Evolutionary conservation across 345 rosid species (phyloP), one percentile per base, ranked within the genome.

Genomic region (Sonneratia caseolaris): DNA sequence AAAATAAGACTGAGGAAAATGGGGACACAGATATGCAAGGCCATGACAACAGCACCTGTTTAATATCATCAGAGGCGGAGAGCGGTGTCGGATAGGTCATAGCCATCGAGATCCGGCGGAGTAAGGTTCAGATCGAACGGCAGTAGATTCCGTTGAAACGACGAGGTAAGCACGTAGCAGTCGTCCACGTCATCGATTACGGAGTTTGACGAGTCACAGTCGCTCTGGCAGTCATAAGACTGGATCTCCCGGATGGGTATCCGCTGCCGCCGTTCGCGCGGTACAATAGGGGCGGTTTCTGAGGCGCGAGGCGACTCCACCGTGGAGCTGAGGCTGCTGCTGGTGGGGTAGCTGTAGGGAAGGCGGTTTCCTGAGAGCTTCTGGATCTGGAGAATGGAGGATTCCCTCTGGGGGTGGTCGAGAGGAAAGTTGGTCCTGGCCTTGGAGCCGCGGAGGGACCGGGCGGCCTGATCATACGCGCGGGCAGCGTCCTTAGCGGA

Each of bases 401-500:
- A 66, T 11, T 37, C 68, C 9, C 7, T 22, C 7, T 67, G 5
- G 45, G 70, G n/a, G 71, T 9, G 3, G 37, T 27, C 74, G 67
- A 47, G 0, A 37, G 68, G 11, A 68, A 74, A 57, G 56, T 69
- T 19, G 68, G 24, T 93, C 70, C 88, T 91, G 49, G 70, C 72
- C 75, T 81, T 66, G 64, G 75, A 65, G 2, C 75, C 70, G 32
- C 75, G 96, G 56, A 93, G 97, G 74, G 88, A 84, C 66, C 91
- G 85, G 27, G 98, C 97, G 22, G 97, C 98, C 10, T 92, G 90
- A 66, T 93, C 98, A 75, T 93, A 93, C 38, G 98, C 98, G 3
- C 88, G 89, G 45, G 98, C 98, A 21, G 98, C 98, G 81, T 93
- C 94, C 76, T 91, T 97, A 0, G 98, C 94, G 22, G 97, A 89